Conservation (phyloP, 495 filamentous ascomycete species). For the Trichoderma asperelloides region DNA sequence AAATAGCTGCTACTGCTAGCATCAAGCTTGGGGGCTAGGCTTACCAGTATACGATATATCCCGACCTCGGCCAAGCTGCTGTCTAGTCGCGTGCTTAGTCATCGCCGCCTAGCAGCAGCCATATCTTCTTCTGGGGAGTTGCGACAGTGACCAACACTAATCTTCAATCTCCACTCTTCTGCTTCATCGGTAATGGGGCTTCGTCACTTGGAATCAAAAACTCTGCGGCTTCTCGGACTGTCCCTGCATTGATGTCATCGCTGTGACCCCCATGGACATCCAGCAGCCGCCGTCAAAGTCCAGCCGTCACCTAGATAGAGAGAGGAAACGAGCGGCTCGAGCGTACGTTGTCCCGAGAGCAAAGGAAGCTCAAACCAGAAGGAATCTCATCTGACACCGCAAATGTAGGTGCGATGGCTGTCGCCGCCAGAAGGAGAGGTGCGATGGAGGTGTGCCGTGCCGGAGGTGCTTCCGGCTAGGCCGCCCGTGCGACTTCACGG, state of each 20-base stretch:
- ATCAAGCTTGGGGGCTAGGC: too few species aligned
- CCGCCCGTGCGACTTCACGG: conserved; percentile 41
- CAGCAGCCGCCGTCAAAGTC: background rate
- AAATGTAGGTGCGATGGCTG: conserved; percentile 9
- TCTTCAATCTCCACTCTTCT: background rate
- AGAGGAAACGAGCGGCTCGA: conserved; percentile 3
- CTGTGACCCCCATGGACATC: background rate
- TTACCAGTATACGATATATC: background rate
- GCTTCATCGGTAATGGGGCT: background rate
- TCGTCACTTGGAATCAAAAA: background rate
- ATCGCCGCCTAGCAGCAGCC: background rate
- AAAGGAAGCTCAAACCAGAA: background rate
- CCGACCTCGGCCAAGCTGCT: background rate
- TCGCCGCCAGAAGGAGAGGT: conserved; percentile 22
- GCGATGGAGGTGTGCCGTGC: conserved; percentile 44
- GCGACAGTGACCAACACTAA: background rate
- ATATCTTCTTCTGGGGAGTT: background rate
- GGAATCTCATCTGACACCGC: background rate
- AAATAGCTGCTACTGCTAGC: too few species aligned
- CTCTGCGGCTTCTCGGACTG: background rate
- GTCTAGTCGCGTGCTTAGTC: background rate
- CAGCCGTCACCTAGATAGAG: background rate
- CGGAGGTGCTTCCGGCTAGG: conserved; percentile 40
- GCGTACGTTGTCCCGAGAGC: background rate
- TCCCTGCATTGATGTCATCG: background rate